Evolutionary conservation across 2,329 filamentous ascomycete species (phyloP).

Genomic region (Thielaviopsis euricoi): DNA sequence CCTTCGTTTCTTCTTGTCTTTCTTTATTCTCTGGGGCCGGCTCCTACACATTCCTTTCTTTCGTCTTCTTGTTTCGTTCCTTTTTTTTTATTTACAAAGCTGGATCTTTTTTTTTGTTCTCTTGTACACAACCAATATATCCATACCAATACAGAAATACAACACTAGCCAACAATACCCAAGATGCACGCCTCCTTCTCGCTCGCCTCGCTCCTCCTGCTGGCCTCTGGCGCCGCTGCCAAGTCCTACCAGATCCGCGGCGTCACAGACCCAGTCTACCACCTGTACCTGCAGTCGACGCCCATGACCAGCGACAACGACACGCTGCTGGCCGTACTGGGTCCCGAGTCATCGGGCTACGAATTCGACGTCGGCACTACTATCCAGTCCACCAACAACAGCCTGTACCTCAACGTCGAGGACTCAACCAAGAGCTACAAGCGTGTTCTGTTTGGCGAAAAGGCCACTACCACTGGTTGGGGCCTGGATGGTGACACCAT

Average conservation of each 20-base stretch:
- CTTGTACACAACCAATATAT: not conserved
- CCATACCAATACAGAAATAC: not conserved
- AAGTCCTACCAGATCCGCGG: constrained; percentile 33
- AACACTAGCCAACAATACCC: not conserved
- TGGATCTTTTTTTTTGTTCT: not conserved
- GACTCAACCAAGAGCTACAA: constrained; percentile 31
- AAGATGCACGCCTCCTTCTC: constrained; percentile 11
- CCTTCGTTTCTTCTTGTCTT: not conserved
- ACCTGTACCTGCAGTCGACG: constrained; percentile 33
- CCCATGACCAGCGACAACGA: constrained; percentile 18
- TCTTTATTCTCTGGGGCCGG: not conserved
- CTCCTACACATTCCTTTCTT: not conserved
- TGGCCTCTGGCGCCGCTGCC: constrained; percentile 15
- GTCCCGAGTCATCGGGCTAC: constrained; percentile 31
- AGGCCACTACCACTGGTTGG: constrained; percentile 30
- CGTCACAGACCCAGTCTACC: constrained; percentile 32
- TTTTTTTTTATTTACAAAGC: not conserved
- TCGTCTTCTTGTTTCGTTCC: not conserved
- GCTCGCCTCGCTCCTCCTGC: constrained; percentile 3
- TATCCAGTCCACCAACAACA: constrained; percentile 32
- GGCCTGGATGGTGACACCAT: constrained; percentile 29
- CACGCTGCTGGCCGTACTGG: constrained; percentile 26
- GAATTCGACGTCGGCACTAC: constrained; percentile 32
- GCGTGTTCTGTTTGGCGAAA: constrained; percentile 28
- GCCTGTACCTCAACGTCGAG: constrained; percentile 30